Percentiles rank a stretch among this genome's conserved stretches.
Conservation (phyloP, 1,284 basidiomycete species). For the Sporisorium iseilematis-ciliati region DNA sequence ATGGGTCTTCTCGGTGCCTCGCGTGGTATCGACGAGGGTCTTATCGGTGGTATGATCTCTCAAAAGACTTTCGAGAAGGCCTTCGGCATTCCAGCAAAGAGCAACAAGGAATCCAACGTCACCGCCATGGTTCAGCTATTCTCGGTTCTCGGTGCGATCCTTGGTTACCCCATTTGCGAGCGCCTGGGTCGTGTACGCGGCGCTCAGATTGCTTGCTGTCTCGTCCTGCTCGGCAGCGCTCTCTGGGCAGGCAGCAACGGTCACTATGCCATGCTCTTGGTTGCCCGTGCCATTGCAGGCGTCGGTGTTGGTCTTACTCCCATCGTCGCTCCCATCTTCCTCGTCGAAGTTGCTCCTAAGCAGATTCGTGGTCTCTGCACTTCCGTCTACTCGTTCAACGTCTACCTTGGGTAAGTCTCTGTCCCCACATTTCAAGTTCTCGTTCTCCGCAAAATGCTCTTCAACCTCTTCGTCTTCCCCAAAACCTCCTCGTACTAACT, state of each 20-base stretch:
- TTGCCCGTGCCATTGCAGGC: conserved; percentile 35
- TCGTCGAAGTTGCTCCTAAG: conserved; percentile 40
- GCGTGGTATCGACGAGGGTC: conserved; percentile 50
- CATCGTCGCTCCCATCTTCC: conserved; percentile 45
- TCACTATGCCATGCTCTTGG: conserved; percentile 41
- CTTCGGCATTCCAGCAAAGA: conserved; percentile 31
- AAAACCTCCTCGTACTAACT: too few relatives aligned
- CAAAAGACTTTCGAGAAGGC: conserved; percentile 44
- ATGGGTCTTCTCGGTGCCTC: conserved; percentile 53
- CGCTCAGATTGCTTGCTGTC: conserved; percentile 36
- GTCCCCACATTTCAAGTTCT: too few relatives aligned
- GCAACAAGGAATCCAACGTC: conserved; percentile 46
- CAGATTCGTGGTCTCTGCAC: conserved; percentile 56
- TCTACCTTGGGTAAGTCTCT: conserved; percentile 32
- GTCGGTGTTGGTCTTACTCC: conserved; percentile 43
- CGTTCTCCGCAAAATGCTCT: too few relatives aligned
- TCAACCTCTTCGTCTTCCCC: too few relatives aligned
- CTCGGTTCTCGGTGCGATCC: conserved; percentile 44
- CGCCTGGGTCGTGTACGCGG: conserved; percentile 40
- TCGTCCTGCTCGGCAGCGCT: conserved; percentile 37
- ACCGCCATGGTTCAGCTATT: conserved; percentile 54
- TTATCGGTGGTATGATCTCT: conserved; percentile 47
- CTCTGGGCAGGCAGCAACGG: conserved; percentile 39
- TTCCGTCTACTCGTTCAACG: conserved; percentile 43
- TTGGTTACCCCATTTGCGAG: conserved; percentile 45